These are phyloP conservation scores for Phytophthora rubi DNA, from an alignment of 352 stramenopile genomes.

Conservation along the genomic window DNA sequence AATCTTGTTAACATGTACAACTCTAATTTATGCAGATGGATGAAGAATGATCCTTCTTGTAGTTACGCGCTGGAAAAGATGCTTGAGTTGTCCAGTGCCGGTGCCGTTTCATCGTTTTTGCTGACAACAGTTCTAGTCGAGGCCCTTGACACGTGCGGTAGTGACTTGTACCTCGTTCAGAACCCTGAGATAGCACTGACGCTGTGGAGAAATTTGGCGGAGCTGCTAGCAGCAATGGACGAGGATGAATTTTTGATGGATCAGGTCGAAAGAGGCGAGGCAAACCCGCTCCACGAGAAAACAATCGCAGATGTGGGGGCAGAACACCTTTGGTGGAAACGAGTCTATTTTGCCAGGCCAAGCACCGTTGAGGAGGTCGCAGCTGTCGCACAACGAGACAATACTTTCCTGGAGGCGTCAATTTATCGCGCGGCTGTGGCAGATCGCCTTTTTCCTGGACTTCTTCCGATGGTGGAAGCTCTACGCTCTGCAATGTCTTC, in stretches of 20 bases:
- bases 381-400: constrained; percentile 29
- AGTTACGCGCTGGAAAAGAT: constrained; percentile 58
- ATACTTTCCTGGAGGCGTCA: constrained; percentile 39
- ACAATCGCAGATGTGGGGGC: constrained; percentile 41
- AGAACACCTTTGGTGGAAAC: constrained; percentile 63
- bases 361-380: constrained; percentile 37
- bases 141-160: constrained; percentile 62
- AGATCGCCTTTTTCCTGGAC: constrained; percentile 46
- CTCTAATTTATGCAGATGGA: constrained; percentile 42
- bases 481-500: constrained; percentile 35
- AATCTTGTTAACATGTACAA: constrained; percentile 11
- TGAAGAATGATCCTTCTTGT: constrained; percentile 61
- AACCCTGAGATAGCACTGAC: constrained; percentile 37
- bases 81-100: constrained; percentile 49
- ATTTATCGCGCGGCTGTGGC: constrained; percentile 59
- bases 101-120: constrained; percentile 40
- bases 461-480: constrained; percentile 28
- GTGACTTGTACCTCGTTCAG: constrained; percentile 55
- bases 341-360: constrained; percentile 61
- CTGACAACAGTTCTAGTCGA: constrained; percentile 50
- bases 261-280: constrained; percentile 24
- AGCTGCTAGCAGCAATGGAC: constrained; percentile 55
- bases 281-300: constrained; percentile 18
- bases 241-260: constrained; percentile 47
- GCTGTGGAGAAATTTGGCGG: constrained; percentile 64